Evolutionary conservation across 345 rosid species (phyloP).

Genomic region (Hibiscus tridactylites): DNA sequence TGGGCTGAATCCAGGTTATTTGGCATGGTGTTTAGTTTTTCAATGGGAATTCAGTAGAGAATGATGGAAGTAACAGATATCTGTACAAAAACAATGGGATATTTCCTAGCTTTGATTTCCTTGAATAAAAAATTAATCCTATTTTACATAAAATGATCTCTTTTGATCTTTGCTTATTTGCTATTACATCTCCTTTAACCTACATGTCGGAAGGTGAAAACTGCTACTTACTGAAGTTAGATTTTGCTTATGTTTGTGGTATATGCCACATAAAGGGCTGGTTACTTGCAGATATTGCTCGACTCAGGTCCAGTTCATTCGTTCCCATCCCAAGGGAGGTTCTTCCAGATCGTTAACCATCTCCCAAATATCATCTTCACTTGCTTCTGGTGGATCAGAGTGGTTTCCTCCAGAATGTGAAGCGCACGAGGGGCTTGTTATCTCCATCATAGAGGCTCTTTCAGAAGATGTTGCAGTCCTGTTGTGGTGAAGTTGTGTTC

Average conservation of each 20-base stretch:
- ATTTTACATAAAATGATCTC: neutral
- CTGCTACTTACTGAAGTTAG: constrained; percentile 6
- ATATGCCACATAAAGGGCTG: neutral
- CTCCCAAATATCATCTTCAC: constrained; percentile 20
- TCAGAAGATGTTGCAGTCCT: constrained; percentile 27
- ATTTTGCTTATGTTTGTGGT: neutral
- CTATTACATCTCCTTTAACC: neutral
- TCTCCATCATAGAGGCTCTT: constrained; percentile 14
- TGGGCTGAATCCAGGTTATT: neutral
- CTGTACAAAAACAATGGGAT: neutral
- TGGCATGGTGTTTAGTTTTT: neutral
- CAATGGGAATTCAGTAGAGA: neutral
- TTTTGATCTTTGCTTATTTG: neutral
- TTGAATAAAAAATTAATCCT: neutral
- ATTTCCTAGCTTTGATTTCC: neutral
- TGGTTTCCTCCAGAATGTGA: constrained; percentile 37
- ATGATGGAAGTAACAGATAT: neutral
- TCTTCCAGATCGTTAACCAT: constrained; percentile 25
- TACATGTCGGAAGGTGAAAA: neutral
- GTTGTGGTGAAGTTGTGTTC: constrained; percentile 16
- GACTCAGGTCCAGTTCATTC: constrained; percentile 35
- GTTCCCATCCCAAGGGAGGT: constrained; percentile 52
- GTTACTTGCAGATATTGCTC: neutral
- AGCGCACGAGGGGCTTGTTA: constrained; percentile 38
- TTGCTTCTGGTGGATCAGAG: constrained; percentile 22